Conservation (phyloP, 768 basidiomycete species). For the Rhizopogon vesiculosus region DNA sequence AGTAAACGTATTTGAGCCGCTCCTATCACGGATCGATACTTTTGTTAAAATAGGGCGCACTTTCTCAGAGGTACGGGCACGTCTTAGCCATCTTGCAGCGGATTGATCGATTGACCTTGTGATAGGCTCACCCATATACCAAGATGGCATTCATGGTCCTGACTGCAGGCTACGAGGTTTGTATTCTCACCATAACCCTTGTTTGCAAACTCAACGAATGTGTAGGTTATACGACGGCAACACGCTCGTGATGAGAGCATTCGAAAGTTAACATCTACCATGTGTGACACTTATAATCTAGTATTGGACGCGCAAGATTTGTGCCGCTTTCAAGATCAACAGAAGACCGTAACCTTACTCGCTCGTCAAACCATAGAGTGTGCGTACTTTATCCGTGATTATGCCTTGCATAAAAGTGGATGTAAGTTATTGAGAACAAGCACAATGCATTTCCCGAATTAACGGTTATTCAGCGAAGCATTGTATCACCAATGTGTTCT, state of each 20-base stretch:
- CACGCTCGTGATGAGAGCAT: not conserved
- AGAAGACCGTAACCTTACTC: conserved; percentile 2
- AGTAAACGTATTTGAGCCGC: not conserved
- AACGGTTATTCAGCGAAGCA: not conserved
- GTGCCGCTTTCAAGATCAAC: not conserved
- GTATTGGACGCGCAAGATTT: not conserved
- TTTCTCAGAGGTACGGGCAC: not conserved
- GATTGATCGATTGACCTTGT: not conserved
- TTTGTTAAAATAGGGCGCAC: not conserved
- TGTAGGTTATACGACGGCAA: not conserved
- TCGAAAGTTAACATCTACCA: not conserved
- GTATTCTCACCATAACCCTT: not conserved
- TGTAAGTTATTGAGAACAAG: conserved; percentile 5
- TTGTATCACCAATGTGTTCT: not conserved
- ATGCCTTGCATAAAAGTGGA: conserved; percentile 17
- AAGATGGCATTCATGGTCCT: conserved; percentile 1
- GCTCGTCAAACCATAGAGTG: conserved; percentile 21
- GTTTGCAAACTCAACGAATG: not conserved
- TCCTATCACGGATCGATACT: not conserved
- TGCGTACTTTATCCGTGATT: conserved; percentile 22
- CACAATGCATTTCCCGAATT: not conserved
- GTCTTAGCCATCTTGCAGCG: not conserved
- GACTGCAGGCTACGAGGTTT: not conserved
- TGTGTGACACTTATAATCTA: not conserved
- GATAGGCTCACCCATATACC: conserved; percentile 2